Percentiles rank a stretch among this genome's conserved stretches.
phyloP scores from a whole-genome alignment of 805 yeast species.

The Kazachstania kunashirensis region DNA sequence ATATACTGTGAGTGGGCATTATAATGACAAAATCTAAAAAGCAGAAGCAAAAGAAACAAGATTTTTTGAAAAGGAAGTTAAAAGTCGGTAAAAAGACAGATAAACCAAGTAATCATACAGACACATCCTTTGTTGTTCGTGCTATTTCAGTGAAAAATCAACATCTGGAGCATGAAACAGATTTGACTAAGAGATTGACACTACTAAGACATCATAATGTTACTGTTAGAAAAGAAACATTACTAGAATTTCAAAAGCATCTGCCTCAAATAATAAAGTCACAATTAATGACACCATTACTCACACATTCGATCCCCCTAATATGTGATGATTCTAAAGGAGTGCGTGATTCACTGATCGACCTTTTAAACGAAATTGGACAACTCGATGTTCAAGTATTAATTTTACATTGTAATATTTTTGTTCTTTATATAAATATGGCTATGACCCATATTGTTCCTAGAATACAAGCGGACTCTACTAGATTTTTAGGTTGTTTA shows the following conservation, averaged over 20 bases:
- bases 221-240: conserved; percentile 61
- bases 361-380: conserved; percentile 40
- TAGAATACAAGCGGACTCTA: conserved; percentile 64
- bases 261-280: conserved; percentile 36
- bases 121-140: conserved; percentile 73
- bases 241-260: conserved; percentile 42
- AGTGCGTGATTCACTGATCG: conserved; percentile 51
- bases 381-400: conserved; percentile 44
- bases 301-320: conserved; percentile 25
- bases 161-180: conserved; percentile 32
- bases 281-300: conserved; percentile 24
- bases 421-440: conserved; percentile 69
- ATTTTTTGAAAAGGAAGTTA: conserved; percentile 55
- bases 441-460: conserved; percentile 90
- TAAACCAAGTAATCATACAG: conserved; percentile 68
- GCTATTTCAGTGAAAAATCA: conserved; percentile 27
- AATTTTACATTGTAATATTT: conserved; percentile 47
- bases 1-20: no score
- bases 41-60: conserved; percentile 35
- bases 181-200: conserved; percentile 52
- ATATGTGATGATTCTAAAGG: conserved; percentile 48
- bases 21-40: conserved; percentile 29
- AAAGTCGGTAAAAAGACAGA: conserved; percentile 79
- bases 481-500: conserved; percentile 53
- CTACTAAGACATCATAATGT: conserved; percentile 66